phyloP scores from a whole-genome alignment of 2,329 filamentous ascomycete species.

The Tolypocladium ophioglossoides region DNA sequence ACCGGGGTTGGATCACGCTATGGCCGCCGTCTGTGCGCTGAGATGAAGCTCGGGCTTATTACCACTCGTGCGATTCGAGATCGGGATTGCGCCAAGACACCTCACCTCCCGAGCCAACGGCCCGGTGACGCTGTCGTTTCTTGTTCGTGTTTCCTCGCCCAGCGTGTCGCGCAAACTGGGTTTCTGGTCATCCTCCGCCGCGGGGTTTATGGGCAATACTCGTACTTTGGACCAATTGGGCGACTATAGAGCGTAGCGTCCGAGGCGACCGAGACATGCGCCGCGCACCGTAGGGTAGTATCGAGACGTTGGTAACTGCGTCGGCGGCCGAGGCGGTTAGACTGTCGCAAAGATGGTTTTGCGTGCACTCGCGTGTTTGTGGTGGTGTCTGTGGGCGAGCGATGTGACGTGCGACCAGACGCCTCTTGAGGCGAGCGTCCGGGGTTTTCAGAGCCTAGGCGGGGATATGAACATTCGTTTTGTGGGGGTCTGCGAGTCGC shows the following conservation, averaged over 20 bases:
- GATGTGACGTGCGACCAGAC: neutral
- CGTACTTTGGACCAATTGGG: neutral
- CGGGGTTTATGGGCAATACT: neutral
- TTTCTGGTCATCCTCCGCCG: neutral
- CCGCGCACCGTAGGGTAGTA: neutral
- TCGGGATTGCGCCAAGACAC: neutral
- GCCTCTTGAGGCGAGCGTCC: neutral
- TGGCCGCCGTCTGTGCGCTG: neutral
- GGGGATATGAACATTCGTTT: neutral
- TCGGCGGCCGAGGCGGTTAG: neutral
- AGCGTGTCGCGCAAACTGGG: neutral
- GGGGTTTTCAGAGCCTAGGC: neutral
- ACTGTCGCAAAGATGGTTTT: neutral
- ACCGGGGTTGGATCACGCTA: neutral
- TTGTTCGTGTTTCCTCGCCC: neutral
- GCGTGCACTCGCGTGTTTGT: neutral
- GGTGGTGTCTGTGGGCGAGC: neutral
- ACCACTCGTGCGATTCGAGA: no score
- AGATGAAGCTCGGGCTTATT: neutral
- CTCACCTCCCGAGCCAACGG: neutral
- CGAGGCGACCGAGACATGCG: neutral
- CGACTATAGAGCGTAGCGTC: neutral
- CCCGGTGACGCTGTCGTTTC: neutral
- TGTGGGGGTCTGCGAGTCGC: neutral
- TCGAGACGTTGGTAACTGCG: neutral